These are phyloP conservation scores for Ceratonia siliqua DNA, from an alignment of 306 rosid genomes.

Conservation along the genomic window DNA sequence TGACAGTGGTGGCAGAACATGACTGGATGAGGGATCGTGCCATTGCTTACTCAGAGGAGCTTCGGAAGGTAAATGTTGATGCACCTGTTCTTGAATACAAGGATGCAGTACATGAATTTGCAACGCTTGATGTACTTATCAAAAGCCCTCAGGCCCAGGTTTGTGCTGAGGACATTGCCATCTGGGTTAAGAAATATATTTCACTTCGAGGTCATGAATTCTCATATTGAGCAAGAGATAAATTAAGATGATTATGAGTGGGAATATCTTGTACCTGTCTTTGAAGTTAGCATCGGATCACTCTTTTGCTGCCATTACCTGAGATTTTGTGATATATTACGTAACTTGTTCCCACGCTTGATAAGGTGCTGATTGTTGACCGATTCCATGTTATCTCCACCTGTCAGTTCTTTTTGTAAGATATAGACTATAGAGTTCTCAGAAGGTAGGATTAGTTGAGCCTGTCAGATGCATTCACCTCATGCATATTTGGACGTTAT, in stretches of 20 bases:
- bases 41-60: slow-evolving; percentile 93
- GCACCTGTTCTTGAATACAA: slow-evolving; percentile 92
- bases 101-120: slow-evolving; percentile 94
- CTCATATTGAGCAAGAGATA: slow-evolving; percentile 64
- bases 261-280: slow-evolving; percentile 22
- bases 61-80: slow-evolving; percentile 85
- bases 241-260: slow-evolving; percentile 15
- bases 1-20: slow-evolving; percentile 89
- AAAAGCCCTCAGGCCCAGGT: slow-evolving; percentile 90
- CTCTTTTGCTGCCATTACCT: slow-evolving; percentile 9
- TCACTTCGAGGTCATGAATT: slow-evolving; percentile 93
- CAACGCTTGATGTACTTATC: slow-evolving; percentile 87
- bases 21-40: slow-evolving; percentile 99
- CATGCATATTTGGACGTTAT: slow-evolving; percentile 36
- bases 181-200: slow-evolving; percentile 92
- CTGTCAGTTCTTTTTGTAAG: slow-evolving; percentile 51
- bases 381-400: slow-evolving; percentile 29
- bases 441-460: slow-evolving; percentile 57
- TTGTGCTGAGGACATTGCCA: slow-evolving; percentile 93
- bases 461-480: slow-evolving; percentile 46
- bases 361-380: slow-evolving; percentile 27
- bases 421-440: slow-evolving; percentile 49
- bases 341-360: slow-evolving; percentile 32
- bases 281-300: slow-evolving; percentile 29
- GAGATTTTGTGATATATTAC: slow-evolving; percentile 29